Conservation (phyloP, 2,329 filamentous ascomycete species). For the Sarocladium kiliense region DNA sequence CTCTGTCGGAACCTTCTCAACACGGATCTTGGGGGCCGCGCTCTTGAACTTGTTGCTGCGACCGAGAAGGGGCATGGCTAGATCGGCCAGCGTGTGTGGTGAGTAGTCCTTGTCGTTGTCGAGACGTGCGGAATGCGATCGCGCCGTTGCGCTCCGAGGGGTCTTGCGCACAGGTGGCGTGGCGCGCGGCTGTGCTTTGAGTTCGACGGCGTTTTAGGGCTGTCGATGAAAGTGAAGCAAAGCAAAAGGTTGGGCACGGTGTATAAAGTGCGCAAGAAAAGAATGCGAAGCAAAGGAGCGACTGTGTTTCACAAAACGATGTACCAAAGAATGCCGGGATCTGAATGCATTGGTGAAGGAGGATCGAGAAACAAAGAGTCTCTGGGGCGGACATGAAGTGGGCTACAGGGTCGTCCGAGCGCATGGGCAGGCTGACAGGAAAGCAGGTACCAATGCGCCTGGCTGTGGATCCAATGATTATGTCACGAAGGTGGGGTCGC, state of each 20-base stretch:
- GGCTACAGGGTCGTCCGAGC: neutral
- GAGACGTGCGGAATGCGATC: neutral
- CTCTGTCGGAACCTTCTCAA: conserved; percentile 45
- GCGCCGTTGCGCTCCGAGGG: conserved; percentile 3
- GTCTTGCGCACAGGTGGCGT: conserved; percentile 4
- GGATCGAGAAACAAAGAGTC: neutral
- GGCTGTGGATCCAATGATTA: neutral
- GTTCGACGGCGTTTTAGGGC: neutral
- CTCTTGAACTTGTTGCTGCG: conserved; percentile 27
- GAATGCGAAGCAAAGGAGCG: neutral
- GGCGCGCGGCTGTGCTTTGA: conserved; percentile 1
- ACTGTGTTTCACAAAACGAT: neutral
- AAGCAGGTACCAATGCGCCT: too few relatives aligned
- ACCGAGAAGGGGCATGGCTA: conserved; percentile 23
- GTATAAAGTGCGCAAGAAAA: neutral
- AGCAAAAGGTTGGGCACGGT: neutral
- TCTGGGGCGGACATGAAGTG: neutral
- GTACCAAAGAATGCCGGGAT: neutral
- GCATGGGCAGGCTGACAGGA: neutral
- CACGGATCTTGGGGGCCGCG: conserved; percentile 44
- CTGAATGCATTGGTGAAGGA: neutral
- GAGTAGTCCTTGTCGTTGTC: neutral
- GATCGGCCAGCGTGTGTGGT: neutral
- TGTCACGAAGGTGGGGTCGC: neutral
- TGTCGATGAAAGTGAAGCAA: neutral